A percentile compares a stretch with the other conserved stretches of the same genome.
Conservation (phyloP, 73 alveolate genomes). For the Uronychia setigera region DNA sequence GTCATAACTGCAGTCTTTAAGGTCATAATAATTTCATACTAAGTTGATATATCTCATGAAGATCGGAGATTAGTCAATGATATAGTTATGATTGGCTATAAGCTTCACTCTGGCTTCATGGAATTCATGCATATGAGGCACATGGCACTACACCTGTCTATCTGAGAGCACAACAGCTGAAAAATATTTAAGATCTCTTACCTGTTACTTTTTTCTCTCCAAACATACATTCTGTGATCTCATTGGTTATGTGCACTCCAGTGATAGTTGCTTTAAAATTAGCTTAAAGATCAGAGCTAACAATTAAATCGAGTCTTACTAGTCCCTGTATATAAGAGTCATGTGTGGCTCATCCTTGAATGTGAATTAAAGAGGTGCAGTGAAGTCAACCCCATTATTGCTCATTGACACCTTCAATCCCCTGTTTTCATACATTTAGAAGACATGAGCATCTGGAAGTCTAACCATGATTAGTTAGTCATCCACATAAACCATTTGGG, state of each 20-base stretch:
- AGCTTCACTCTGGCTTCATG: constrained; percentile 19
- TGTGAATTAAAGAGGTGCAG: constrained; percentile 19
- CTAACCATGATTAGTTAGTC: constrained; percentile 18
- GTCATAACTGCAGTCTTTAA: background rate
- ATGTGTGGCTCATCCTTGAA: constrained; percentile 49
- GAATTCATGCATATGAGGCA: constrained; percentile 18
- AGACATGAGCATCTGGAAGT: constrained; percentile 29
- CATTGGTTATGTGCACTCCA: constrained; percentile 34
- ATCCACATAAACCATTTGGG: constrained; percentile 14
- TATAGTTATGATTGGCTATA: constrained; percentile 20
- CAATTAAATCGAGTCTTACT: constrained; percentile 7
- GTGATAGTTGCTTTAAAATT: constrained; percentile 14
- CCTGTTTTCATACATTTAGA: constrained; percentile 4
- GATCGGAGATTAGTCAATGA: constrained; percentile 4
- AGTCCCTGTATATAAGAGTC: constrained; percentile 22
- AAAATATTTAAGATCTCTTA: background rate
- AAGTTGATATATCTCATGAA: constrained; percentile 9
- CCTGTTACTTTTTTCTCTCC: constrained; percentile 23
- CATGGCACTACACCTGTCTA: constrained; percentile 20
- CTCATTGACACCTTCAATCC: constrained; percentile 20
- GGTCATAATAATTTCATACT: constrained; percentile 4
- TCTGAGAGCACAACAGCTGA: background rate
- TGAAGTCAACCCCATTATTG: constrained; percentile 57
- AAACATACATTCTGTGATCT: constrained; percentile 40
- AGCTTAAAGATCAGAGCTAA: constrained; percentile 36